Percentiles rank a stretch among this genome's conserved stretches.
Evolutionary conservation across 176 grass and related monocot species (phyloP).

Genomic region (Guadua angustifolia): DNA sequence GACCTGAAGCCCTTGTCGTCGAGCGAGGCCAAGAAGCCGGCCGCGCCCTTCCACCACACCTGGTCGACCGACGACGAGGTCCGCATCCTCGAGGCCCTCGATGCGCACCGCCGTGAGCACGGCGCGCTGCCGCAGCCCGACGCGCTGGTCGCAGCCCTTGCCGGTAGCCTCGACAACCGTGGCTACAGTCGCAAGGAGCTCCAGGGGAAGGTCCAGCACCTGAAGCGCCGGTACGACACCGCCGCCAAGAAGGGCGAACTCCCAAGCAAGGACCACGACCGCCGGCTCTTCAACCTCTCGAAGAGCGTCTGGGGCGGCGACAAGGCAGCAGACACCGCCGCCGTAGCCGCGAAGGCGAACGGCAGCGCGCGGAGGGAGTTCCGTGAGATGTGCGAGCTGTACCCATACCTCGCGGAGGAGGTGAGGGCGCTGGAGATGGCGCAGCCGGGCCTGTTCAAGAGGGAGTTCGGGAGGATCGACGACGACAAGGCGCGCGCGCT

Average conservation of each 20-base stretch:
- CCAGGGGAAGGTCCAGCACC: slow-evolving; percentile 20
- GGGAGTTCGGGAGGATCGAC: slow-evolving; percentile 42
- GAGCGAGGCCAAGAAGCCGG: slow-evolving; percentile 11
- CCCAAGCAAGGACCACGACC: slow-evolving; percentile 49
- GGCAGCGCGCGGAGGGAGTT: not conserved
- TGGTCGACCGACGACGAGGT: slow-evolving; percentile 55
- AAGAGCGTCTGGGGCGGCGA: slow-evolving; percentile 38
- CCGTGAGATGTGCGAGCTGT: slow-evolving; percentile 27
- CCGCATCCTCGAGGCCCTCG: slow-evolving; percentile 50
- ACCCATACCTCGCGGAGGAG: slow-evolving; percentile 51
- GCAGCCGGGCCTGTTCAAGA: slow-evolving; percentile 41
- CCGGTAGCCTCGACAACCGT: slow-evolving; percentile 38
- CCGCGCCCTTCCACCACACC: slow-evolving; percentile 3
- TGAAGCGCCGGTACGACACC: slow-evolving; percentile 26
- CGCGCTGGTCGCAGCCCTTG: slow-evolving; percentile 17
- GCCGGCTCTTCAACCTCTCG: slow-evolving; percentile 34
- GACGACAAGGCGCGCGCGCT: slow-evolving; percentile 44
- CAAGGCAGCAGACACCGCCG: not conserved
- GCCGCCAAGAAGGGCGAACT: not conserved
- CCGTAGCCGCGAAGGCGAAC: not conserved
- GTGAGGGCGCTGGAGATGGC: slow-evolving; percentile 27
- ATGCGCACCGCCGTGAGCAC: slow-evolving; percentile 43
- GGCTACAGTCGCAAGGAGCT: slow-evolving; percentile 27
- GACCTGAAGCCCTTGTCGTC: slow-evolving; percentile 7
- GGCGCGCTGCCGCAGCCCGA: slow-evolving; percentile 24